Evolutionary conservation across 2,329 filamentous ascomycete genomes (phyloP).

Genomic region (Diaporthe velutina): DNA sequence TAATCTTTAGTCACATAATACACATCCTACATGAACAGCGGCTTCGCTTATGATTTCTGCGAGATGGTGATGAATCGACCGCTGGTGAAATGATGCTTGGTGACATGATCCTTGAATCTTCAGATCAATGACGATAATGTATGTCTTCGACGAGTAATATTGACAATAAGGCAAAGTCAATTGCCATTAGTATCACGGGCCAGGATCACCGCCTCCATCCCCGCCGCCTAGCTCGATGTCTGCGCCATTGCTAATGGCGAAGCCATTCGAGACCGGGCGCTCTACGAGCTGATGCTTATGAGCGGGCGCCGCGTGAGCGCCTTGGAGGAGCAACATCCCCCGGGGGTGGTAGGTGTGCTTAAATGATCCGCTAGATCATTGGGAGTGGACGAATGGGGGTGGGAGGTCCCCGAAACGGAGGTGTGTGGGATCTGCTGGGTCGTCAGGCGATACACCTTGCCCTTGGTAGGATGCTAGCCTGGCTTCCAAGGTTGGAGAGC

Average conservation of each 20-base stretch:
- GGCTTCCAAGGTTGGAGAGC: not conserved
- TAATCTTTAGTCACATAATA: conserved; percentile 13
- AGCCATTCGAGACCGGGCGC: not conserved
- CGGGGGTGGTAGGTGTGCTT: not conserved
- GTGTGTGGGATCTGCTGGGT: conserved; percentile 13
- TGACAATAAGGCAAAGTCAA: too few relatives aligned
- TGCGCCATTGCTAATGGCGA: conserved; percentile 15
- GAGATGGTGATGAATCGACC: not conserved
- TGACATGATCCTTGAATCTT: too few relatives aligned
- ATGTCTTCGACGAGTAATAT: too few relatives aligned
- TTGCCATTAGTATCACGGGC: too few relatives aligned
- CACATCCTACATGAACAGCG: too few relatives aligned
- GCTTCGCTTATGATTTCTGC: not conserved
- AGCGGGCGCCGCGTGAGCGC: conserved; percentile 3
- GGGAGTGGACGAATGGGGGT: too few relatives aligned
- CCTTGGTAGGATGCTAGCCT: not conserved
- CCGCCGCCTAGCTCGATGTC: not conserved
- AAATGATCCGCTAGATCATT: not conserved
- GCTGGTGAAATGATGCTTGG: too few relatives aligned
- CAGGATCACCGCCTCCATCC: not conserved
- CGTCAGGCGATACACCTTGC: conserved; percentile 8
- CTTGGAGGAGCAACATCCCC: not conserved
- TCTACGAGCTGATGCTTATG: conserved; percentile 1
- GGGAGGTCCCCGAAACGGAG: not conserved
- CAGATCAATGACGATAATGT: not conserved